phyloP scores from a whole-genome alignment of 345 rosid genomes.

The Bruguiera gymnorhiza region DNA sequence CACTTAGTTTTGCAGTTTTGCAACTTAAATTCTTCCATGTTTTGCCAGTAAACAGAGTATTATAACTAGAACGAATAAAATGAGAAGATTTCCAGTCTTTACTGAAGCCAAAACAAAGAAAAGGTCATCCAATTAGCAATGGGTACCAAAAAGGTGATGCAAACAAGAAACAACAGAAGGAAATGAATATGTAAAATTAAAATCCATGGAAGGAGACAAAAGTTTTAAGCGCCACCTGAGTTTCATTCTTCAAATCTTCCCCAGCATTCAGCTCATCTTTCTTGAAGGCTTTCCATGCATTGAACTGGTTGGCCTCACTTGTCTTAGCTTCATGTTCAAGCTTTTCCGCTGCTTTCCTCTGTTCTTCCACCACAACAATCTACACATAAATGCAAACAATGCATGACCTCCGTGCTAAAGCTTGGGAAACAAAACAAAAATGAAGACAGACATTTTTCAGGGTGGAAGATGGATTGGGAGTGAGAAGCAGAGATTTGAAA shows the following conservation, averaged over 20 bases:
- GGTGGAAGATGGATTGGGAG: no score
- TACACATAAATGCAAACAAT: constrained; percentile 13
- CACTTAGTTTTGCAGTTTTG: no score
- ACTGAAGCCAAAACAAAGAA: neutral
- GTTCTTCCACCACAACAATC: constrained; percentile 74
- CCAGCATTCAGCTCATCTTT: constrained; percentile 33
- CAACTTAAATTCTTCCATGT: neutral
- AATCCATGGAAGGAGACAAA: neutral
- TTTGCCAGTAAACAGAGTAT: neutral
- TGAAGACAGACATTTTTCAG: no score
- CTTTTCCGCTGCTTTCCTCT: constrained; percentile 40
- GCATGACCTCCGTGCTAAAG: neutral
- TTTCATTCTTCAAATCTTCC: constrained; percentile 27
- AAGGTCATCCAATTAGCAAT: neutral
- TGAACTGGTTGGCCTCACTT: constrained; percentile 33
- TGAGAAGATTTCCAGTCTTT: neutral
- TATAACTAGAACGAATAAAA: neutral
- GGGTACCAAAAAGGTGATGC: neutral
- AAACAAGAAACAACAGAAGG: neutral
- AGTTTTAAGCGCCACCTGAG: constrained; percentile 29
- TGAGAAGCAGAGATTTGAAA: no score
- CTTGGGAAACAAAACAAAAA: neutral
- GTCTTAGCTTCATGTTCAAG: constrained; percentile 40
- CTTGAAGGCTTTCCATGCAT: constrained; percentile 28
- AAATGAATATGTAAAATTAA: neutral